A percentile compares a stretch with the other conserved stretches of the same genome.
Evolutionary conservation across 352 stramenopile species (phyloP).

Genomic region (Phytophthora chlamydospora): DNA sequence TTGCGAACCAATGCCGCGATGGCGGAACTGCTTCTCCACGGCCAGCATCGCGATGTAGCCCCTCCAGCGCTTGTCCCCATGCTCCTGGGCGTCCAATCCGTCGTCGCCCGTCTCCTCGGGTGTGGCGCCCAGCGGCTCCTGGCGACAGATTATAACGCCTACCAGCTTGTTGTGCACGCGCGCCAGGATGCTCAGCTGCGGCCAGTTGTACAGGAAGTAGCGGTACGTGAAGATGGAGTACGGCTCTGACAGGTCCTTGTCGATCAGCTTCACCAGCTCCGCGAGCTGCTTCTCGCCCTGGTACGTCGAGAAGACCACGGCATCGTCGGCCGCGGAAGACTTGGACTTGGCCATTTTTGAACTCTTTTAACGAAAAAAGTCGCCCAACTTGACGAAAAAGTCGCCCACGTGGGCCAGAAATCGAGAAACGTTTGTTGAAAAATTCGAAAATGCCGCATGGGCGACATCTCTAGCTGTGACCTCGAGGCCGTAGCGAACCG

Average conservation of each 20-base stretch:
- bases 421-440: no score
- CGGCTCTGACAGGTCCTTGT: constrained; percentile 94
- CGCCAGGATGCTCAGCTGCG: constrained; percentile 90
- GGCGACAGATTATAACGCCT: constrained; percentile 93
- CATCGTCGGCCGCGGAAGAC: constrained; percentile 3
- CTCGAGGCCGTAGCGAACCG: no score
- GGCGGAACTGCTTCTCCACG: constrained; percentile 90
- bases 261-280: constrained; percentile 93
- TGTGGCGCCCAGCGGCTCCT: constrained; percentile 77
- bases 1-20: constrained; percentile 91
- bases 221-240: constrained; percentile 97
- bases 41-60: constrained; percentile 97
- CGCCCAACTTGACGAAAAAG: no score
- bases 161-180: constrained; percentile 87
- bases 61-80: constrained; percentile 49
- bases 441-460: no score
- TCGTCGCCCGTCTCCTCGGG: constrained; percentile 52
- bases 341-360: constrained; percentile 43
- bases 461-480: no score
- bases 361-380: no score
- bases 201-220: constrained; percentile 97
- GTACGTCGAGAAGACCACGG: constrained; percentile 75
- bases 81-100: constrained; percentile 12
- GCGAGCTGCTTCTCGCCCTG: constrained; percentile 90
- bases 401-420: no score